Conservation (phyloP, 1,139 yeast species). For the Pneumocystis oryctolagi region DNA sequence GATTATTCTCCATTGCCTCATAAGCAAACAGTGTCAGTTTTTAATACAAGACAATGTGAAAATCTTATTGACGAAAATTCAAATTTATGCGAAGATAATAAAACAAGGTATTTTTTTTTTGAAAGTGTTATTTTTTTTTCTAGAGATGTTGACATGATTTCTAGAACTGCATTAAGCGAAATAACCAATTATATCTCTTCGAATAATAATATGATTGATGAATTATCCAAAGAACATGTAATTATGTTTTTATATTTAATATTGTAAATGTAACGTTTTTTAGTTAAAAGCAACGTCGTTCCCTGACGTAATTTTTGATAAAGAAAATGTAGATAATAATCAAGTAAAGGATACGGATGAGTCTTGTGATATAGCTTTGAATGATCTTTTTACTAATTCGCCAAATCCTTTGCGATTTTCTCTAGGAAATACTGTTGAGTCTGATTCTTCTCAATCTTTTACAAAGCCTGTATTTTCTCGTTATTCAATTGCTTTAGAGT, state of each 20-base stretch:
- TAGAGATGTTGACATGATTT: slow-evolving; percentile 3
- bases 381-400: slow-evolving; percentile 6
- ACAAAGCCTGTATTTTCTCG: slow-evolving; percentile 11
- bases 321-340: not conserved
- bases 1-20: slow-evolving; percentile 16
- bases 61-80: slow-evolving; percentile 6
- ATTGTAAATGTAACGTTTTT: not conserved
- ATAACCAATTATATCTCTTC: not conserved
- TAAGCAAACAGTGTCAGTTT: not conserved
- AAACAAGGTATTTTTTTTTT: not conserved
- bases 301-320: not conserved
- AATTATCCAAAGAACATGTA: not conserved
- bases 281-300: not conserved
- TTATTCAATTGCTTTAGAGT: slow-evolving; percentile 6
- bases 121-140: not conserved
- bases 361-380: slow-evolving; percentile 7
- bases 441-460: slow-evolving; percentile 8
- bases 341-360: not conserved
- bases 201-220: not conserved
- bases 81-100: slow-evolving; percentile 4
- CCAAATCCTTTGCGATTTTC: slow-evolving; percentile 3
- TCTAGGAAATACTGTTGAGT: slow-evolving; percentile 11
- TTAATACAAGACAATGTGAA: slow-evolving; percentile 1
- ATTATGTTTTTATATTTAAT: not conserved
- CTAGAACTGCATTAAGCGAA: not conserved